A percentile compares a stretch with the other conserved stretches of the same genome.
phyloP scores from a whole-genome alignment of 768 basidiomycete species.

The Lactarius indigo region DNA sequence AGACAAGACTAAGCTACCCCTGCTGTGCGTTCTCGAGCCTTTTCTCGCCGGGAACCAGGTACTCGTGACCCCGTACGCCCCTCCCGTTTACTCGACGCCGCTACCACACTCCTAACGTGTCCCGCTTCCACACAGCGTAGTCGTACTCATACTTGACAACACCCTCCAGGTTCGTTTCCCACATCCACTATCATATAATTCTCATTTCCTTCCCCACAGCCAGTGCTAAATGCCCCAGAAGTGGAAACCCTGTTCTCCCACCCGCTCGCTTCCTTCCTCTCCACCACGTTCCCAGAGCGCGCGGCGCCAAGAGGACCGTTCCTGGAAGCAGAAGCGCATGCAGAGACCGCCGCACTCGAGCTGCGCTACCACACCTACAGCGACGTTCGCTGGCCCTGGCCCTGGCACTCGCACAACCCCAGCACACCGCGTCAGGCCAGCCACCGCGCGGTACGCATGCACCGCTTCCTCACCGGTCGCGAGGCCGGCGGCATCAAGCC shows the following conservation, averaged over 20 bases:
- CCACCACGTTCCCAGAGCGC: conserved; percentile 44
- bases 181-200: not conserved
- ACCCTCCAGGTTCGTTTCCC: conserved; percentile 55
- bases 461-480: conserved; percentile 81
- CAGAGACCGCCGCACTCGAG: conserved; percentile 34
- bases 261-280: conserved; percentile 70
- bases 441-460: conserved; percentile 44
- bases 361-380: conserved; percentile 61
- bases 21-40: conserved; percentile 76
- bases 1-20: conserved; percentile 64
- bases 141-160: conserved; percentile 80
- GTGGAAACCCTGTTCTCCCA: conserved; percentile 83
- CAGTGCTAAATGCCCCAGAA: conserved; percentile 75
- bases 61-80: conserved; percentile 79
- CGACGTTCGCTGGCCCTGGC: conserved; percentile 50
- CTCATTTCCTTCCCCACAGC: conserved; percentile 40
- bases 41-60: conserved; percentile 68
- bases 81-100: not conserved
- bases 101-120: not conserved
- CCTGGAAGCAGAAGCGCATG: conserved; percentile 50
- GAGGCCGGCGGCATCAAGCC: conserved; percentile 85
- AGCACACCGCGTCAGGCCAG: not conserved
- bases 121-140: conserved; percentile 49
- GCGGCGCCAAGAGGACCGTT: conserved; percentile 10
- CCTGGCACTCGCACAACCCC: conserved; percentile 29